A percentile compares a stretch with the other conserved stretches of the same genome.
These are phyloP conservation scores for Podila clonocystis DNA, from an alignment of 192 early-diverging fungal species.

Conservation along the genomic window DNA sequence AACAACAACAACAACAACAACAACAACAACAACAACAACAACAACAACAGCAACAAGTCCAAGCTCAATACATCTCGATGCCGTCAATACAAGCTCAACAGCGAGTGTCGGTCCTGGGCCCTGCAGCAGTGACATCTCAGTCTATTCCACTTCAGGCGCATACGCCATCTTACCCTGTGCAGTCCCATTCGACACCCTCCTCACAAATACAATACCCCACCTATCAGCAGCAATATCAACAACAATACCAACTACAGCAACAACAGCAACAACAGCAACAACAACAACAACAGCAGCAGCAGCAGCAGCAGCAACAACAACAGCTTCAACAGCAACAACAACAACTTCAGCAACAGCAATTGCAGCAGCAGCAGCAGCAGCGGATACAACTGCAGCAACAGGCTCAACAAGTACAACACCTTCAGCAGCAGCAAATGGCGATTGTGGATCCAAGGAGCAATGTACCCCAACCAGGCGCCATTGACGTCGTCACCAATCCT, in stretches of 20 bases:
- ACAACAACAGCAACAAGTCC: conserved; percentile 2
- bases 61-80: neutral
- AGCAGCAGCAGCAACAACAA: neutral
- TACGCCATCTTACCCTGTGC: neutral
- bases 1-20: conserved; percentile 2
- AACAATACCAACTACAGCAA: conserved; percentile 14
- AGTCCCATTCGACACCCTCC: conserved; percentile 1
- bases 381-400: conserved; percentile 16
- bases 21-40: conserved; percentile 12
- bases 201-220: neutral
- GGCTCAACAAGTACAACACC: conserved; percentile 5
- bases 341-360: neutral
- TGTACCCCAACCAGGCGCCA: conserved; percentile 19
- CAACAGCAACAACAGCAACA: conserved; percentile 15
- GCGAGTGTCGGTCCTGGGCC: neutral
- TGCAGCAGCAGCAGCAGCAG: conserved; percentile 10
- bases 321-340: conserved; percentile 9
- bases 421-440: conserved; percentile 6
- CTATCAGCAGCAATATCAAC: neutral
- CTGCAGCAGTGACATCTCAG: neutral
- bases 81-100: neutral
- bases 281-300: conserved; percentile 24
- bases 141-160: neutral
- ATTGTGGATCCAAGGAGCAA: conserved; percentile 6
- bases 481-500: conserved; percentile 39